phyloP scores from a whole-genome alignment of 2,329 filamentous ascomycete species.

The Aspergillus jensenii region DNA sequence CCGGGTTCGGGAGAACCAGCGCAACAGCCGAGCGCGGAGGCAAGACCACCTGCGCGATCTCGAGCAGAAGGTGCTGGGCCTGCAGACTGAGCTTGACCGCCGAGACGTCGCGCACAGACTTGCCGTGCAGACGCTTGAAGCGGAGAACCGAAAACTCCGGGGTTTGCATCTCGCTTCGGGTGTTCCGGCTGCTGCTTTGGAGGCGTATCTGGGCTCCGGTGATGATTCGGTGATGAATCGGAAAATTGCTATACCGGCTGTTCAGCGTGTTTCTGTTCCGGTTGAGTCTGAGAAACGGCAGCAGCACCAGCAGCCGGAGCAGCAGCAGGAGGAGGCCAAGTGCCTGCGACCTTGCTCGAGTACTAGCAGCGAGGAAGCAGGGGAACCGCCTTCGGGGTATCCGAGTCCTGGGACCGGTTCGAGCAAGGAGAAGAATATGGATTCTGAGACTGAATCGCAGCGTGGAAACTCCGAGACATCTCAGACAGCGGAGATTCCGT shows the following conservation, averaged over 20 bases:
- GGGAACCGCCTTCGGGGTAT: neutral
- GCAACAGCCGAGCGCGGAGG: slow-evolving; percentile 36
- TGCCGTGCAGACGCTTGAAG: slow-evolving; percentile 32
- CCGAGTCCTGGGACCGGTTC: neutral
- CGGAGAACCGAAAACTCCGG: slow-evolving; percentile 33
- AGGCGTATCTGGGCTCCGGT: slow-evolving; percentile 27
- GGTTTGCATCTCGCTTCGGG: slow-evolving; percentile 27
- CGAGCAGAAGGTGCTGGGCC: slow-evolving; percentile 30
- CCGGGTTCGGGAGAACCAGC: slow-evolving; percentile 40
- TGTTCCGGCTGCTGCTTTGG: slow-evolving; percentile 22
- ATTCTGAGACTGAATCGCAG: neutral
- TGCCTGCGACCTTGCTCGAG: neutral
- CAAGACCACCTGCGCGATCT: slow-evolving; percentile 39
- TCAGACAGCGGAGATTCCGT: slow-evolving; percentile 5
- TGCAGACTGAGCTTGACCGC: slow-evolving; percentile 28
- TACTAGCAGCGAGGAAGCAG: neutral
- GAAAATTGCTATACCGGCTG: slow-evolving; percentile 38
- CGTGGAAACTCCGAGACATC: neutral
- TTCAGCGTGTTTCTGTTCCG: slow-evolving; percentile 14
- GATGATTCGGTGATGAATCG: slow-evolving; percentile 19
- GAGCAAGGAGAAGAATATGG: neutral
- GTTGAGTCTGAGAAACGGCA: neutral
- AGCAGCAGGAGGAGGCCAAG: neutral
- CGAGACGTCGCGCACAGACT: slow-evolving; percentile 36
- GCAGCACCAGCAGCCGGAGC: neutral